phyloP scores from a whole-genome alignment of 2,329 filamentous ascomycete genomes.

The Aphanocladium album region DNA sequence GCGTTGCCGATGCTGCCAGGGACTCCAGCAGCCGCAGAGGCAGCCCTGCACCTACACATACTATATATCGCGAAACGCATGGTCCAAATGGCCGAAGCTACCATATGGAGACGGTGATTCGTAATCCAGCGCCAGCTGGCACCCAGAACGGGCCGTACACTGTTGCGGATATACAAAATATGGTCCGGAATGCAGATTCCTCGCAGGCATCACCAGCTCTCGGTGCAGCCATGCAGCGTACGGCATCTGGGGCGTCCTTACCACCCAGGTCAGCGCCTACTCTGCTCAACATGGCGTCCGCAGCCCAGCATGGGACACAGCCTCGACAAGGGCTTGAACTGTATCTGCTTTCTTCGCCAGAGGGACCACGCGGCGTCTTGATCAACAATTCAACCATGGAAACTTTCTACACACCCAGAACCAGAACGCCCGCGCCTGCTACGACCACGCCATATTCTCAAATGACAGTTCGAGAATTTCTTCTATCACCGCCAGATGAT shows the following conservation, averaged over 20 bases:
- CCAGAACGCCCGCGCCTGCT: neutral
- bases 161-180: conserved; percentile 40
- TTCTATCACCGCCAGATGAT: neutral
- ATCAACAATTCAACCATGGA: conserved; percentile 46
- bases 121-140: conserved; percentile 17
- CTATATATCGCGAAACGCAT: conserved; percentile 28
- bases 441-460: neutral
- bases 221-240: conserved; percentile 48
- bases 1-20: conserved; percentile 30
- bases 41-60: conserved; percentile 28
- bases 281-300: conserved; percentile 22
- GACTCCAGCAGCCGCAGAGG: conserved; percentile 21
- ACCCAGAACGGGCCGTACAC: conserved; percentile 29
- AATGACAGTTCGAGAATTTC: conserved; percentile 1
- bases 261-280: conserved; percentile 30
- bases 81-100: conserved; percentile 30
- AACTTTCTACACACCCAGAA: conserved; percentile 44
- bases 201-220: conserved; percentile 42
- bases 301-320: conserved; percentile 16
- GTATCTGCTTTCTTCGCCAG: conserved; percentile 57
- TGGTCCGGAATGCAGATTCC: conserved; percentile 41
- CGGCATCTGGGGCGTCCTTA: conserved; percentile 42
- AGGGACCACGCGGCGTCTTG: conserved; percentile 53
- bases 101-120: conserved; percentile 31
- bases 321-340: conserved; percentile 41